Evolutionary conservation across 2,329 filamentous ascomycete genomes (phyloP), one percentile per base, ranked within the genome.

Genomic region (Aspergillus fischeri): DNA sequence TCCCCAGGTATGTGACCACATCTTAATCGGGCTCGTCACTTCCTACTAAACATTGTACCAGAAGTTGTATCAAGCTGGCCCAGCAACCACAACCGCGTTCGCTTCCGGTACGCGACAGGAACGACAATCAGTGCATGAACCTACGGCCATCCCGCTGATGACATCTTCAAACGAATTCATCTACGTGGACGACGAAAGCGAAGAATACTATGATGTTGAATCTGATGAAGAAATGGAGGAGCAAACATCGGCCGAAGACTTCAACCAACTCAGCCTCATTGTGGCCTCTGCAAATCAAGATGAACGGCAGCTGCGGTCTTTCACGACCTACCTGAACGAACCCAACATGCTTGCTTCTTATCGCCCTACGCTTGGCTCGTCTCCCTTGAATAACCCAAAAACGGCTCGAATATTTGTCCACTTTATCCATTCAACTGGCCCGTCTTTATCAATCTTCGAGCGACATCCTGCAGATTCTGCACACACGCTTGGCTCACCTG

Each of bases 391-490:
- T 64, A 91, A 97, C 62, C 83, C 86, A 2, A 87, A 88, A 61
- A 93, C 91, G 10, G 88, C 91, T 14, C 83, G 87, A 29, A 86
- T 96, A 6, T 97, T 97, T 71, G 88, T 88, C 72, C 92, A 97
- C 73, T 97, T 97, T 71, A 86, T 97, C 49, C 89, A 91, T 64
- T 88, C 94, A 6, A 96, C 92, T 2, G 92, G 89, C 0, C 90
- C 92, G 0, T 89, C 85, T 63, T 84, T 97, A 69, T 96, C 92
- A 1, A 82, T 96, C 28, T 96, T 91, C 70, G 92, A 97, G 73
- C 83, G 93, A 53, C 86, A 92, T 70, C 86, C 90, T 2, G 83
- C 86, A 55, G 90, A 93, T 67, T 83, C 90, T 1, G 83, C 85
- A 1, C 81, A 86, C 6, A 80, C 89, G 29, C 86, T 90, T 63